Base-by-base conservation (phyloP, 345 rosid species). In the Rhizophora mangle region DNA sequence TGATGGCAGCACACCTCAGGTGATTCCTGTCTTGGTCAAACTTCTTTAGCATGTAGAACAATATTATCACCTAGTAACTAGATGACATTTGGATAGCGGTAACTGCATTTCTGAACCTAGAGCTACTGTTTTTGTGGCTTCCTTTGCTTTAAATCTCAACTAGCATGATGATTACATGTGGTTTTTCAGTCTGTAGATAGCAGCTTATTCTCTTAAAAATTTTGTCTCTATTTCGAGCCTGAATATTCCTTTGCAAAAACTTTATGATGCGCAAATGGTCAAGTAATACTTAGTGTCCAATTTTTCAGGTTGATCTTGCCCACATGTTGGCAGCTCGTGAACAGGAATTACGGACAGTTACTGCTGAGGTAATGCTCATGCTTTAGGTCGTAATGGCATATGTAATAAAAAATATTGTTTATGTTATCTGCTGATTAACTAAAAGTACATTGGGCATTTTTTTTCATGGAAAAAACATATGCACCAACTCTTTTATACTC, bases 1-100 rank as follows among this genome's bases (percentile, higher is more conserved):
- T 80, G 97, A 94, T 69, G 97, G 96, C 53, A 91, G 86, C 81
- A 85, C 94, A 34, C 93, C 97, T 73, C 97, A 89, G 95, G 98
- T 94, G 61, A 76, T 71, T 18, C 20, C 26, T 70, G 19, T 26
- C 39, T 32, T 37, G 36, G 24, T 19, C 49, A 19, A 22, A n/a
- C 26, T 32, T 59, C 53, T 59, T 64, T 10, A 11, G 8, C 27
- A 9, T 30, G 16, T 18, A 53, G 61, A 60, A 22, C 34, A 21
- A 11, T 51, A 51, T 51, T 31, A 53, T 24, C n/a, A 34, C 43
- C 22, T 16, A 18, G 37, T 29, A 9, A 53, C 8, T 32, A 24
- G 52, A 24, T 8, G 31, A 24, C 20, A 70, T 19, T 24, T 10
- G 11, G 43, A 58, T 51, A 61, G 26, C 39, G 49, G 32, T 61